Evolutionary conservation across 176 grass and related monocot genomes (phyloP), one percentile per base, ranked within the genome.

Genomic region (Canna indica): DNA sequence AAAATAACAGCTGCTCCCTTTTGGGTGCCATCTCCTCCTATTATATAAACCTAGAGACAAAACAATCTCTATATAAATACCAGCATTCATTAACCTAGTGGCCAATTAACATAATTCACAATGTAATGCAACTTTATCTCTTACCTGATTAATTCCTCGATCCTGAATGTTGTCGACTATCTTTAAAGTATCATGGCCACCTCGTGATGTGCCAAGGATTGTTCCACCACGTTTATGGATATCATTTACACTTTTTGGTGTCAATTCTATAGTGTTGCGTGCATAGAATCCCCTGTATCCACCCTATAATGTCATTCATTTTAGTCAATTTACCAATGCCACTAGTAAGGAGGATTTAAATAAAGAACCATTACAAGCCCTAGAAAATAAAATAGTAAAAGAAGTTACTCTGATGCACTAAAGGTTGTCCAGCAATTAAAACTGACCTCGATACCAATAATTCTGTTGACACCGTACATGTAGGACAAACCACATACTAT

Each of bases 271-370:
- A 68, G 88, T 90, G 77, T 97, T 97, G 73, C 79, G 88, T 0
- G 94, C 91, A 83, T 97, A 97, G 77, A 97, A 97, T 7, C 94
- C 94, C 67, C 87, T 97, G 63, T 97, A 97, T 83, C 94, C 94
- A 81, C 87, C 81, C 94, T 97, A 77, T 24, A 50, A 30, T 76
- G 2, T 38, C 36, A 65, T 22, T 22, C 25, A 60, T 48, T 29
- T 34, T 65, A 70, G 5, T 56, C 73, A 69, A 6, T 22, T 59
- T 62, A 50, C 69, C n/a, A 58, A 58, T 5, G 71, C 65, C 17
- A 47, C 9, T 10, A 44, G 7, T 44, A 44, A 60, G 77, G 38
- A 45, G 9, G 28, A 46, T 44, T 20, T 45, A 68, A 76, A 54
- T 30, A 42, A 31, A 84, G 74, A 59, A 60, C 41, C 9, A 57